Evolutionary conservation across 495 filamentous ascomycete genomes (phyloP).

Genomic region (Hypomontagnella monticulosa): DNA sequence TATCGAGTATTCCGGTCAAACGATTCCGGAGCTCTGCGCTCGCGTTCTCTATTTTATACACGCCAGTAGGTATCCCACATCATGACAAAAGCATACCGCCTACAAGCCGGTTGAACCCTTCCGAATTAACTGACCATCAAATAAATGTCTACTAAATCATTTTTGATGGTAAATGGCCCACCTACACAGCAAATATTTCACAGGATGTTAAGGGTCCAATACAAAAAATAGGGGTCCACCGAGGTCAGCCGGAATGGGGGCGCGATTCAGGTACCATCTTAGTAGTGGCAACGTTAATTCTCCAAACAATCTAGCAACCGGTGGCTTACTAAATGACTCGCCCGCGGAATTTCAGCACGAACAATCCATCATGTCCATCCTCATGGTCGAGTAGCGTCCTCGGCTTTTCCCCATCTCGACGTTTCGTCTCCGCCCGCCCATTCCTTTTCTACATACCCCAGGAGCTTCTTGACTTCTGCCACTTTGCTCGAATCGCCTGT

Average conservation of each 20-base stretch:
- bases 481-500: conserved; percentile 86
- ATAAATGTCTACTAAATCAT: conserved; percentile 20
- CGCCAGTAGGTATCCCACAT: neutral
- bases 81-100: neutral
- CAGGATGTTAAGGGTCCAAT: conserved; percentile 6
- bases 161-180: conserved; percentile 6
- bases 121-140: conserved; percentile 7
- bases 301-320: conserved; percentile 3
- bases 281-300: conserved; percentile 8
- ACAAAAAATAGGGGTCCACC: conserved; percentile 1
- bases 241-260: conserved; percentile 4
- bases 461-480: conserved; percentile 78
- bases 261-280: conserved; percentile 20
- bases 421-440: conserved; percentile 89
- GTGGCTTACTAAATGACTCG: conserved; percentile 16
- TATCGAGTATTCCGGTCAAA: neutral
- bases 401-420: conserved; percentile 73
- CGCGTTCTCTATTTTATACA: conserved; percentile 15
- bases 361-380: neutral
- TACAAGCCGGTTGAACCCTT: conserved; percentile 4
- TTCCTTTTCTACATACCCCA: conserved; percentile 85
- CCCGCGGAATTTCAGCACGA: neutral
- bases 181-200: conserved; percentile 3
- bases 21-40: neutral
- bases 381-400: conserved; percentile 30